phyloP scores from a whole-genome alignment of 768 basidiomycete genomes.

The Pulveroboletus frians region DNA sequence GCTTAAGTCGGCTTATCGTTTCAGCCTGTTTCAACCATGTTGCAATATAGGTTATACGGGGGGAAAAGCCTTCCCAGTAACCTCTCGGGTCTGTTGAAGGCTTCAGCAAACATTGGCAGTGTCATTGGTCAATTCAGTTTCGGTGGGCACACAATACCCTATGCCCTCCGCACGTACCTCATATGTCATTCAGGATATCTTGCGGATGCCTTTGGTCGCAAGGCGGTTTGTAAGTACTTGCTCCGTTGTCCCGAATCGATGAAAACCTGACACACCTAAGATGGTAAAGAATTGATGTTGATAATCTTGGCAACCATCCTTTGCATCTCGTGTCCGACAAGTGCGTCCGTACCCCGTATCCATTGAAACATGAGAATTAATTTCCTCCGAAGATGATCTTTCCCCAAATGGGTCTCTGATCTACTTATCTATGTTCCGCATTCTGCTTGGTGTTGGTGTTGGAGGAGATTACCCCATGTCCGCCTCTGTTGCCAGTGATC shows the following conservation, averaged over 20 bases:
- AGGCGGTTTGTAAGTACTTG: constrained; percentile 49
- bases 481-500: constrained; percentile 62
- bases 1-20: neutral
- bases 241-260: neutral
- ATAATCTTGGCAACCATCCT: constrained; percentile 77
- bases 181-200: constrained; percentile 42
- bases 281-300: constrained; percentile 76
- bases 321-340: constrained; percentile 61
- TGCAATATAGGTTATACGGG: constrained; percentile 59
- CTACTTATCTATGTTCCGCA: constrained; percentile 62
- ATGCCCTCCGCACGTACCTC: neutral
- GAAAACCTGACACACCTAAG: constrained; percentile 29
- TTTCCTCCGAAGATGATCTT: constrained; percentile 36
- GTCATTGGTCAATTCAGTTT: constrained; percentile 67
- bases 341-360: constrained; percentile 16
- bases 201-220: constrained; percentile 65
- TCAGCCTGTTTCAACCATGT: constrained; percentile 62
- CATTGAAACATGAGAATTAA: neutral
- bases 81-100: constrained; percentile 60
- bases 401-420: constrained; percentile 50
- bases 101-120: constrained; percentile 65
- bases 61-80: constrained; percentile 47
- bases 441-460: constrained; percentile 71
- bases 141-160: constrained; percentile 32
- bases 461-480: constrained; percentile 81